Base-by-base conservation (phyloP, 208 protist genomes). In the Angomonas ambiguus region DNA sequence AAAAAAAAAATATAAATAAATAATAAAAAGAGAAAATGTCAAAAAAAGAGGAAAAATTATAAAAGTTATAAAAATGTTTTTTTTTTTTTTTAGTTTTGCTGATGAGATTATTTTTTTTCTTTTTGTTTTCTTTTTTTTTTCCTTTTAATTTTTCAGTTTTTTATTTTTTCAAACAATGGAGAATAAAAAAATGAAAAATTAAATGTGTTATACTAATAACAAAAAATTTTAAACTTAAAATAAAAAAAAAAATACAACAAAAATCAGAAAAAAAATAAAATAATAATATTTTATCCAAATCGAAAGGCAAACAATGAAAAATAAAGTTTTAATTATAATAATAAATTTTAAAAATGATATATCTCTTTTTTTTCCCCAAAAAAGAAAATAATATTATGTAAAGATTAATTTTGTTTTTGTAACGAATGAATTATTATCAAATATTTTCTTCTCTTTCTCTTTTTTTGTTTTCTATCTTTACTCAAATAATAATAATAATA, bases 341-440 rank as follows among this genome's bases (percentile, higher is more conserved):
- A 48, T 27, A 35, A 28, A 8, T 16, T 45, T 16, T 28, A 57
- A n/a, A 45, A 64, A 65, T 55, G 22, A 57, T 33, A 33, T 27
- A 59, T 20, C 31, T n/a, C 4, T 8, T 28, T 4, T 42, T 13
- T 51, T 67, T 56, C 34, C 31, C n/a, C 28, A n/a, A 16, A 71
- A 35, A 11, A n/a, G 28, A 30, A 45, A 45, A 45, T n/a, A 45
- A 45, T 45, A 16, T 45, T 56, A n/a, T n/a, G n/a, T n/a, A n/a
- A n/a, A n/a, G n/a, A n/a, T n/a, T n/a, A n/a, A n/a, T 56, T 56
- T 69, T 51, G 45, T 41, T 69, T 65, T 71, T 65, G 2, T 74
- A 64, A 32, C 51, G 38, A 48, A 48, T n/a, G n/a, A n/a, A n/a
- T n/a, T 48, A 48, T 10, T 48, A n/a, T 16, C 16, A 48, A 48